Evolutionary conservation across 192 early-diverging fungal genomes (phyloP).

Genomic region (Coemansia sp.): DNA sequence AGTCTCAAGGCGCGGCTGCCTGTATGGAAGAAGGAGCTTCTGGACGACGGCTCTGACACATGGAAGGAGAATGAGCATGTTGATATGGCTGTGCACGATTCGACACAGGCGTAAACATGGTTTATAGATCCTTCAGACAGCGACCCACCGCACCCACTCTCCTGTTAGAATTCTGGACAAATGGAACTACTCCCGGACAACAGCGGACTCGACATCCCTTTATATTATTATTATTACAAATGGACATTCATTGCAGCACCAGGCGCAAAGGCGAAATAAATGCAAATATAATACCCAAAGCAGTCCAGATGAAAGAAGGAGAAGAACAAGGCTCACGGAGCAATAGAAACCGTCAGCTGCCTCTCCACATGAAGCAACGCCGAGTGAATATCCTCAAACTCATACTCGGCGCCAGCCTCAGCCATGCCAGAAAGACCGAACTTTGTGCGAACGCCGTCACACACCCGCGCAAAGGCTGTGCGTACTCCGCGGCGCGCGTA

Average conservation of each 20-base stretch:
- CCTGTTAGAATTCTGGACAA: no score
- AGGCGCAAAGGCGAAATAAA: no score
- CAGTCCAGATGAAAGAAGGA: no score
- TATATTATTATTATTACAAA: no score
- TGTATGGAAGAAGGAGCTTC: slow-evolving; percentile 94
- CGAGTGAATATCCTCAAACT: slow-evolving; percentile 69
- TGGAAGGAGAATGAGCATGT: slow-evolving; percentile 69
- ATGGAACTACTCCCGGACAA: no score
- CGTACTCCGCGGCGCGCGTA: slow-evolving; percentile 77
- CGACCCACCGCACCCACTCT: no score
- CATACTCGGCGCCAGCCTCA: slow-evolving; percentile 62
- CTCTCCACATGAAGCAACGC: slow-evolving; percentile 60
- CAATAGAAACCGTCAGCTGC: slow-evolving; percentile 22
- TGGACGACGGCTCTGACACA: slow-evolving; percentile 70
- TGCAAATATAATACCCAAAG: no score
- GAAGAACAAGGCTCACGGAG: neutral
- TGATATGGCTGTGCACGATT: slow-evolving; percentile 22
- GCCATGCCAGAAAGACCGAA: slow-evolving; percentile 76
- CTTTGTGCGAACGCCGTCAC: slow-evolving; percentile 63
- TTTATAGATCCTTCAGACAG: no score
- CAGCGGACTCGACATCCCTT: no score
- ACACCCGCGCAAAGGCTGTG: slow-evolving; percentile 92
- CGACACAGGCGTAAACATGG: neutral
- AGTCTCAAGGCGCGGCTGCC: slow-evolving; percentile 83
- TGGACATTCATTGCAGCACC: no score